Percentiles rank a stretch among this genome's conserved stretches.
These are phyloP conservation scores for Graphium sp. DNA, from an alignment of 2,329 filamentous ascomycete genomes.

Conservation along the genomic window DNA sequence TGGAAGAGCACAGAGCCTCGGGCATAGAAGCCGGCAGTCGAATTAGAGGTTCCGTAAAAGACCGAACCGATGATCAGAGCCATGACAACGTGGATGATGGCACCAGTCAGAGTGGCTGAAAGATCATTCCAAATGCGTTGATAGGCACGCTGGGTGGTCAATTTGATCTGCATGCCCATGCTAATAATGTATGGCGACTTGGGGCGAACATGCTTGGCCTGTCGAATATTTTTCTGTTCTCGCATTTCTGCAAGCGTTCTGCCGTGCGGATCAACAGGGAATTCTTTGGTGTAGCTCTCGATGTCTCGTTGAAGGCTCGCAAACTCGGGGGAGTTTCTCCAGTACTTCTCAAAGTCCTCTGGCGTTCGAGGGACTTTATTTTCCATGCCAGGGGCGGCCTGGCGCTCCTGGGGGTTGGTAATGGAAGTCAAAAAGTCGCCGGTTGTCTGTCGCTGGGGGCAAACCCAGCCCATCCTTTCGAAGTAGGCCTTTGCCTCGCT, in stretches of 20 bases:
- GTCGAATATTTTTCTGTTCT: constrained; percentile 28
- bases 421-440: constrained; percentile 55
- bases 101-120: constrained; percentile 25
- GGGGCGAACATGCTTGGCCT: constrained; percentile 33
- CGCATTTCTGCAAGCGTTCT: constrained; percentile 22
- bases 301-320: constrained; percentile 27
- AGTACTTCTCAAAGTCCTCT: constrained; percentile 45
- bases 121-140: constrained; percentile 35
- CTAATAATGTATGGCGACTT: constrained; percentile 42
- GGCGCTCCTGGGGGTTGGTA: constrained; percentile 46
- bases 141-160: constrained; percentile 32
- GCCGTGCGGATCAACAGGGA: constrained; percentile 21
- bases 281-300: constrained; percentile 26
- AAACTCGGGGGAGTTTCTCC: constrained; percentile 27
- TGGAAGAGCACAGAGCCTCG: constrained; percentile 43
- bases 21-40: constrained; percentile 32
- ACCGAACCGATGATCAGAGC: constrained; percentile 45
- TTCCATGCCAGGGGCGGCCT: constrained; percentile 39
- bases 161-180: constrained; percentile 31
- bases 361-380: constrained; percentile 46
- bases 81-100: constrained; percentile 32
- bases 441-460: constrained; percentile 48
- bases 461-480: constrained; percentile 50
- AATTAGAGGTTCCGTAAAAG: constrained; percentile 33
- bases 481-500: constrained; percentile 46